A percentile compares a stretch with the other conserved stretches of the same genome.
Conservation (phyloP, 768 basidiomycete genomes). For the Rhodotorula diobovata region DNA sequence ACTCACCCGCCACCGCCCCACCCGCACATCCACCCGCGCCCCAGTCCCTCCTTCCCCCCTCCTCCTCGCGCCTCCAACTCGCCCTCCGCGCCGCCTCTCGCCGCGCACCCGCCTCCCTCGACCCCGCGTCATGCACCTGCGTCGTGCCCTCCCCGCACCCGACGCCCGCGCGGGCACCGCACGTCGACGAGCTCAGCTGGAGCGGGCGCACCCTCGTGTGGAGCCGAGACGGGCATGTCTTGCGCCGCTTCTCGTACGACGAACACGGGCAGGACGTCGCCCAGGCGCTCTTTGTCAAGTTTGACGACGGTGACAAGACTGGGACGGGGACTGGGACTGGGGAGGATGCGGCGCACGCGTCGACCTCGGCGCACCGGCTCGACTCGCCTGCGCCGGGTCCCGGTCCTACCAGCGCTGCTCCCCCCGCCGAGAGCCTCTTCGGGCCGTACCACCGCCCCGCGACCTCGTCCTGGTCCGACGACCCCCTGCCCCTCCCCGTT, state of each 20-base stretch:
- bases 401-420: no score
- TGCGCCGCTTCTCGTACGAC: not conserved
- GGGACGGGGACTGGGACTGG: no score
- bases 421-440: slow-evolving; percentile 3
- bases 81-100: not conserved
- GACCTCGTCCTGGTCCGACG: slow-evolving; percentile 17
- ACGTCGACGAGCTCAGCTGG: slow-evolving; percentile 9
- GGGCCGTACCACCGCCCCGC: slow-evolving; percentile 5
- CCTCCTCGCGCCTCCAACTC: not conserved
- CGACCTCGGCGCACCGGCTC: not conserved
- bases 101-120: not conserved
- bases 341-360: no score
- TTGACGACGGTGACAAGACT: no score
- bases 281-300: slow-evolving; percentile 5
- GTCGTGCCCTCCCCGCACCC: not conserved
- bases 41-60: not conserved
- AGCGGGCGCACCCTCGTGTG: not conserved
- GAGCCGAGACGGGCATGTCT: not conserved
- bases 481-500: slow-evolving; percentile 14
- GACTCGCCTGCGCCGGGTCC: not conserved
- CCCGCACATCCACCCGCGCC: no score
- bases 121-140: not conserved
- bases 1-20: not conserved
- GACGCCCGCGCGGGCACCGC: not conserved
- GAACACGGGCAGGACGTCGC: not conserved